Percentiles rank a stretch among this genome's conserved stretches.
These are phyloP conservation scores for Voacanga thouarsii DNA, from an alignment of 257 asterid species.

Conservation along the genomic window DNA sequence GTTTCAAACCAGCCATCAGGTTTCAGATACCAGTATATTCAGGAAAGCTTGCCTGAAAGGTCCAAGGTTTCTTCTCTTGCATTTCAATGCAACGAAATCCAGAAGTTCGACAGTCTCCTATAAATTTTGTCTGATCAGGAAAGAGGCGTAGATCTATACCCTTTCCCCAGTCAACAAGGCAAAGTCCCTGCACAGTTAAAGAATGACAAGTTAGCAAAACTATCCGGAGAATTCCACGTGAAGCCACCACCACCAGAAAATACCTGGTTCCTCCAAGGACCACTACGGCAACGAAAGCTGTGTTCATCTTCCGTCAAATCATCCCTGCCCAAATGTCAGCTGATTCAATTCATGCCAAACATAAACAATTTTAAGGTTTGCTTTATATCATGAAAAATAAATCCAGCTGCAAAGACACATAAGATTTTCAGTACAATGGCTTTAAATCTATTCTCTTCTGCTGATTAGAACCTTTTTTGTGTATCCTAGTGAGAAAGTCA, in stretches of 20 bases:
- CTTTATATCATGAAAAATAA: background rate
- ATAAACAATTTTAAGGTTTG: background rate
- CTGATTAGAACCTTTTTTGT: background rate
- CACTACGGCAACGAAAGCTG: conserved; percentile 45
- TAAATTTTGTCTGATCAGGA: conserved; percentile 56
- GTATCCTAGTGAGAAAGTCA: background rate
- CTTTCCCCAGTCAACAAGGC: conserved; percentile 98
- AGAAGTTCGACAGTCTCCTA: conserved; percentile 88
- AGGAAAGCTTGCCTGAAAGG: conserved; percentile 57
- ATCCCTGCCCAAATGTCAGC: conserved; percentile 41
- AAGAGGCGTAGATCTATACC: conserved; percentile 80
- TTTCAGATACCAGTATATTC: background rate
- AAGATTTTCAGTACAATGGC: background rate
- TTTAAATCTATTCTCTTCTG: background rate
- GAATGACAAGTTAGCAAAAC: conserved; percentile 14
- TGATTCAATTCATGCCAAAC: background rate
- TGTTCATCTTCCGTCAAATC: conserved; percentile 56
- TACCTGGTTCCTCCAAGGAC: conserved; percentile 92
- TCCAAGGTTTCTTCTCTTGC: conserved; percentile 94
- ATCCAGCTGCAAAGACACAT: background rate
- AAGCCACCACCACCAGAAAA: conserved; percentile 19
- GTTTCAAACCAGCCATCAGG: conserved; percentile 11
- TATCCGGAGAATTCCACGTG: background rate
- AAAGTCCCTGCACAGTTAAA: conserved; percentile 66
- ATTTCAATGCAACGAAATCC: conserved; percentile 93